Base-by-base conservation (phyloP, 73 alveolate genomes). In the Paramecium sexaurelia region DNA sequence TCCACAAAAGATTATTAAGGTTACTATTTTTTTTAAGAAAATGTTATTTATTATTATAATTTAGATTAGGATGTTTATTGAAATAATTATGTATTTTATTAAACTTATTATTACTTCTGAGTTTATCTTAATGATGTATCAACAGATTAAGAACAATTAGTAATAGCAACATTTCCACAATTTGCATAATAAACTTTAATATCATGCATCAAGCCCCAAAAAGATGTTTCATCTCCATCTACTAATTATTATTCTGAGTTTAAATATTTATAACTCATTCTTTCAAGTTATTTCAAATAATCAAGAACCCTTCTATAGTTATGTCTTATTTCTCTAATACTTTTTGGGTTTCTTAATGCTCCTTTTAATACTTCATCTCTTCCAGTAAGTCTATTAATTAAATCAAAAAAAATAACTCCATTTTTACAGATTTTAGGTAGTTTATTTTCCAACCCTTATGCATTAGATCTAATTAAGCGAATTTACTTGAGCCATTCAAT, bases 331-430 rank as follows among this genome's bases (percentile, higher is more conserved):
- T 88, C 55, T 24, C 91, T 47, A 6, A 27, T 3, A 29, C 75
- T 88, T 37, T 88, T 88, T 22, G 94, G 85, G 66, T 88, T 88
- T 69, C 94, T 33, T 56, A 68, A 36, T 1, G 87, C 87, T 11
- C 94, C 94, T 39, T 75, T 88, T 22, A 88, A 32, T 5, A 82
- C 87, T 43, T 88, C 94, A 24, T 71, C 94, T 68, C 87, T 88
- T 11, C 94, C 94, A 56, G 41, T 24, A 13, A 88, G 43, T 68
- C 94, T 75, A 26, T 88, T 88, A 17, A 88, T 69, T 11, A 88
- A 47, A 43, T 88, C 94, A 55, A 69, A 88, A 69, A 67, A 88
- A 17, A 88, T 88, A n/a, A 88, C 94, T 11, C 94, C 94, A 69
- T 88, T 88, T 71, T 69, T 88, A 69, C 94, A 88, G 10, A 88